These are phyloP conservation scores for Trichosanthes cucumerina DNA, from an alignment of 306 rosid genomes.

Conservation along the genomic window DNA sequence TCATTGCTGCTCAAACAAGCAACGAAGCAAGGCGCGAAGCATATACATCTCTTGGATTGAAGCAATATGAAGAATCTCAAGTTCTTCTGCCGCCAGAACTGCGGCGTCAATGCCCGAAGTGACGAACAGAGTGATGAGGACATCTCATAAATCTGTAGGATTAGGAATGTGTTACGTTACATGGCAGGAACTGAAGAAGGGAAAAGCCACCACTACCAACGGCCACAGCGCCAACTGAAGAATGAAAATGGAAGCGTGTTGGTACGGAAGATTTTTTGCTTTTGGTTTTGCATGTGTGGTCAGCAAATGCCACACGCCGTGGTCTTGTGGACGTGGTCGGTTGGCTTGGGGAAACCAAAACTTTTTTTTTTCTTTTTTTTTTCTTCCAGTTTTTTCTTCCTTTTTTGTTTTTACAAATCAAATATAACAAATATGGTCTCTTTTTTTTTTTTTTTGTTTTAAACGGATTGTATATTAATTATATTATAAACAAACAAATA, in stretches of 20 bases:
- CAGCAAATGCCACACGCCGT: neutral
- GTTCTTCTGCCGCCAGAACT: constrained; percentile 19
- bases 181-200: neutral
- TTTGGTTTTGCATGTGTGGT: neutral
- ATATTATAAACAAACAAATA: too few species aligned
- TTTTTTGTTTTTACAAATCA: too few species aligned
- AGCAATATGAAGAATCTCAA: constrained; percentile 23
- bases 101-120: constrained; percentile 22
- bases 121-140: constrained; percentile 26
- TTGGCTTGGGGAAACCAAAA: too few species aligned
- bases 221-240: neutral
- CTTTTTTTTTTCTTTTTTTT: too few species aligned
- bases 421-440: too few species aligned
- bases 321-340: too few species aligned
- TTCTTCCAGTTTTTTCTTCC: too few species aligned
- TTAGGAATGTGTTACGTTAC: neutral
- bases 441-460: too few species aligned
- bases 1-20: constrained; percentile 41
- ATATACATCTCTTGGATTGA: constrained; percentile 18
- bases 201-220: neutral
- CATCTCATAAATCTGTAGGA: neutral
- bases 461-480: too few species aligned
- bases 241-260: neutral
- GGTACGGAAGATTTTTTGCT: neutral
- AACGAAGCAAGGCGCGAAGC: constrained; percentile 19